Conservation (phyloP, 2,329 filamentous ascomycete genomes). For the Monosporascus sp. region DNA sequence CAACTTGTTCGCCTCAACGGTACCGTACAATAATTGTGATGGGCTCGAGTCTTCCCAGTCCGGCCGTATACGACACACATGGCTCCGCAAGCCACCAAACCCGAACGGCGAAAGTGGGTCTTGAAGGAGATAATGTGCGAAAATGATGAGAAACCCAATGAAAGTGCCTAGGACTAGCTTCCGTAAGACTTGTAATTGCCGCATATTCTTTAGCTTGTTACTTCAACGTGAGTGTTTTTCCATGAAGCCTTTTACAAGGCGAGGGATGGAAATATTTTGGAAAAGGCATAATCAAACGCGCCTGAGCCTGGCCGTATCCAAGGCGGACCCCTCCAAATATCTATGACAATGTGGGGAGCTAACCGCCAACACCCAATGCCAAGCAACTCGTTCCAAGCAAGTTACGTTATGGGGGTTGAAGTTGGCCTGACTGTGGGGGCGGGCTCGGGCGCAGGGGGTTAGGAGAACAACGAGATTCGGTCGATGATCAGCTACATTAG, state of each 20-base stretch:
- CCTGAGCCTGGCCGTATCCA: no score
- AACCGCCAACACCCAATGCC: no score
- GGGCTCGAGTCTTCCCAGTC: constrained; percentile 1
- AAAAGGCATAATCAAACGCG: no score
- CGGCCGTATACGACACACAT: constrained; percentile 2
- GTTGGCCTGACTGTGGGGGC: no score
- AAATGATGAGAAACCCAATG: neutral
- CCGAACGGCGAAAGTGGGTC: neutral
- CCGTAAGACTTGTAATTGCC: neutral
- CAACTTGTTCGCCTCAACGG: neutral
- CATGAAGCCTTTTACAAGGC: neutral
- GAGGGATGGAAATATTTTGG: neutral
- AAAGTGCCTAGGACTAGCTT: neutral
- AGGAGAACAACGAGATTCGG: no score
- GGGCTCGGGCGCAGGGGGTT: no score
- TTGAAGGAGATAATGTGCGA: neutral
- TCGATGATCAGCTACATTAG: no score
- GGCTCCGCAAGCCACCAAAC: neutral
- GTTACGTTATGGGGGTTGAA: no score
- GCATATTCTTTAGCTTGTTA: neutral
- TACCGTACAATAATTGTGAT: neutral
- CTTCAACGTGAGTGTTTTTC: neutral
- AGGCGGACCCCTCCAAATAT: no score
- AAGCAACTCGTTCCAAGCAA: no score
- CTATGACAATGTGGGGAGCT: no score